phyloP scores from a whole-genome alignment of 345 rosid genomes.

The Eutrema yunnanense region DNA sequence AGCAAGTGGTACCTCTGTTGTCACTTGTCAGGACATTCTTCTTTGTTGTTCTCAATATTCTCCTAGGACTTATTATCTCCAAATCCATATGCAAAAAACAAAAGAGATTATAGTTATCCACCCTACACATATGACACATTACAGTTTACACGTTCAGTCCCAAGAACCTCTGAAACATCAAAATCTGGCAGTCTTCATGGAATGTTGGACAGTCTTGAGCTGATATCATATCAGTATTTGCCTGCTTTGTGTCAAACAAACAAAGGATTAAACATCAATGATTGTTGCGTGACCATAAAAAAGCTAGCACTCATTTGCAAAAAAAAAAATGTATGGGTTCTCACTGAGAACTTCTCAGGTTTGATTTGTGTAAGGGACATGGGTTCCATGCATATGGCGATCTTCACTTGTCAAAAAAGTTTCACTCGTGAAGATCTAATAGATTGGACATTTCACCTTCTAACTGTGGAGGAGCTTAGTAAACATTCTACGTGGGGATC shows the following conservation, averaged over 20 bases:
- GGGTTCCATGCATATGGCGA: not conserved
- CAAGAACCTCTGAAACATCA: slow-evolving; percentile 16
- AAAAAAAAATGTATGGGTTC: not conserved
- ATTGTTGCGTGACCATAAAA: not conserved
- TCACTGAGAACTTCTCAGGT: not conserved
- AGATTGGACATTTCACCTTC: not conserved
- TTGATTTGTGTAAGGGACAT: not conserved
- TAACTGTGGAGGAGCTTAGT: not conserved
- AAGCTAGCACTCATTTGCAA: not conserved
- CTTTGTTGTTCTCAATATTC: slow-evolving; percentile 1
- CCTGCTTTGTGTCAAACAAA: slow-evolving; percentile 14
- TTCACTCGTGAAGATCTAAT: not conserved
- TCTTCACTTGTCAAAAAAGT: not conserved
- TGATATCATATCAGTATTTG: slow-evolving; percentile 10
- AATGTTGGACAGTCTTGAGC: not conserved
- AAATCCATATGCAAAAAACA: slow-evolving; percentile 6
- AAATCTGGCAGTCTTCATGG: slow-evolving; percentile 8
- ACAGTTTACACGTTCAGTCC: not conserved
- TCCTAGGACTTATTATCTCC: not conserved
- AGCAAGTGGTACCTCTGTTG: slow-evolving; percentile 7
- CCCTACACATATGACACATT: slow-evolving; percentile 7
- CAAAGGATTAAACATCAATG: not conserved
- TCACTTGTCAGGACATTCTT: slow-evolving; percentile 1
- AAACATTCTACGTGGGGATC: not conserved
- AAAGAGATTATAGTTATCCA: not conserved